Conservation (phyloP, 768 basidiomycete species). For the Asterophora lycoperdoides region DNA sequence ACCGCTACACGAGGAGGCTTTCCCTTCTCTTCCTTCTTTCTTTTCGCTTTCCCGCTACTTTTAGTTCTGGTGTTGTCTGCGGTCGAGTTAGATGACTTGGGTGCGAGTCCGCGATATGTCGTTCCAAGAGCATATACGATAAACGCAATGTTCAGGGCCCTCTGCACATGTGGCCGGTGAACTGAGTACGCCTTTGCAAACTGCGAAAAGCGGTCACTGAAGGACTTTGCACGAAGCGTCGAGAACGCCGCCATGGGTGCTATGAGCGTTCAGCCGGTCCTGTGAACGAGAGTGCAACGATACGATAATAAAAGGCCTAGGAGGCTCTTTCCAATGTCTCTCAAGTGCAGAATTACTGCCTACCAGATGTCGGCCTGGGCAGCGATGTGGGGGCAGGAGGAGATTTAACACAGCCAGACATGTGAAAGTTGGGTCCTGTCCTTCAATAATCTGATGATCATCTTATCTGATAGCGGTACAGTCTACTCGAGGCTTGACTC, state of each 20-base stretch:
- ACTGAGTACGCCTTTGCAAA: slow-evolving; percentile 51
- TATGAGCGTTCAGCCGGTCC: not conserved
- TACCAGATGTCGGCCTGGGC: too few relatives aligned
- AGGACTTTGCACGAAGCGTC: slow-evolving; percentile 27
- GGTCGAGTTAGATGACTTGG: slow-evolving; percentile 31
- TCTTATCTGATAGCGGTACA: slow-evolving; percentile 18
- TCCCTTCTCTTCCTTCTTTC: slow-evolving; percentile 9
- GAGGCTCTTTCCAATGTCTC: not conserved
- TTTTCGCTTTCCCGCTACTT: slow-evolving; percentile 33
- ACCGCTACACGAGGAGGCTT: slow-evolving; percentile 67
- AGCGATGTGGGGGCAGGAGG: not conserved
- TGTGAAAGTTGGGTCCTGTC: slow-evolving; percentile 2
- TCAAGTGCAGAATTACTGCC: too few relatives aligned
- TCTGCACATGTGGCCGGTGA: slow-evolving; percentile 72
- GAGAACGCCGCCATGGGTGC: slow-evolving; percentile 29
- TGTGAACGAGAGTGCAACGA: not conserved
- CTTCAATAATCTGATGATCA: not conserved
- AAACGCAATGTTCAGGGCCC: slow-evolving; percentile 62
- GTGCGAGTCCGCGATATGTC: slow-evolving; percentile 56
- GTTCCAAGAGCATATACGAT: slow-evolving; percentile 65
- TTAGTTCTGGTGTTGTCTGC: slow-evolving; percentile 37
- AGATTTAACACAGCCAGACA: not conserved
- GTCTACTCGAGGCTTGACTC: too few relatives aligned
- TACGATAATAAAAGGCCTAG: not conserved
- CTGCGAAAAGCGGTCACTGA: slow-evolving; percentile 37